These are phyloP conservation scores for Crithidia thermophila DNA, from an alignment of 208 protist species.

Conservation along the genomic window DNA sequence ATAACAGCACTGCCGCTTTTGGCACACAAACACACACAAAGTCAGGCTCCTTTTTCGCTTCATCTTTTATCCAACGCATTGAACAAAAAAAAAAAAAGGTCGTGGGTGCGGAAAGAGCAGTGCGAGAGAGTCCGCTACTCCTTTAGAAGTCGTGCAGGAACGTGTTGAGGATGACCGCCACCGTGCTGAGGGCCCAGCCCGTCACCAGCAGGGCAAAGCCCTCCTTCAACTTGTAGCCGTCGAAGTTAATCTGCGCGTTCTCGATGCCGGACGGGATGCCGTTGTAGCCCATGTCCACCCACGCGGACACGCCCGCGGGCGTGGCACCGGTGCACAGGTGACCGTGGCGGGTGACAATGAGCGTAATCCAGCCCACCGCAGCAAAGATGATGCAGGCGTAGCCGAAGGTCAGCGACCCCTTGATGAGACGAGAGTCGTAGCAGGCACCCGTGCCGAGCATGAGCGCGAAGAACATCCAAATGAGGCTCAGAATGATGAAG, in stretches of 20 bases:
- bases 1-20: too few relatives aligned
- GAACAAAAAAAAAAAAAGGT: too few relatives aligned
- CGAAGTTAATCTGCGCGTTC: constrained; percentile 35
- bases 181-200: constrained; percentile 31
- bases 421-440: constrained; percentile 24
- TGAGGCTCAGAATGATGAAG: constrained; percentile 50
- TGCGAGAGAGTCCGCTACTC: too few relatives aligned
- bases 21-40: too few relatives aligned
- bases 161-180: constrained; percentile 36
- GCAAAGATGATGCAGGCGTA: constrained; percentile 35
- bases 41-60: too few relatives aligned
- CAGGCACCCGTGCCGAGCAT: constrained; percentile 38
- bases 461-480: constrained; percentile 48
- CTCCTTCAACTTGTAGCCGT: constrained; percentile 37
- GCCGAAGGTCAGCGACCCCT: constrained; percentile 23
- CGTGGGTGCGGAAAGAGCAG: too few relatives aligned
- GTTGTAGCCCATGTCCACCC: constrained; percentile 50
- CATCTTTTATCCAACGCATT: not conserved
- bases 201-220: constrained; percentile 44
- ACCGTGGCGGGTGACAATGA: constrained; percentile 28
- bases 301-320: constrained; percentile 32
- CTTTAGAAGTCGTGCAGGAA: constrained; percentile 21
- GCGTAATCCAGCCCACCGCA: constrained; percentile 39
- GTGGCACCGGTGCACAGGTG: constrained; percentile 38
- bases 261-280: constrained; percentile 48